A percentile compares a stretch with the other conserved stretches of the same genome.
Evolutionary conservation across 305 asterid genomes (phyloP).

Genomic region (Rubia peregrina): DNA sequence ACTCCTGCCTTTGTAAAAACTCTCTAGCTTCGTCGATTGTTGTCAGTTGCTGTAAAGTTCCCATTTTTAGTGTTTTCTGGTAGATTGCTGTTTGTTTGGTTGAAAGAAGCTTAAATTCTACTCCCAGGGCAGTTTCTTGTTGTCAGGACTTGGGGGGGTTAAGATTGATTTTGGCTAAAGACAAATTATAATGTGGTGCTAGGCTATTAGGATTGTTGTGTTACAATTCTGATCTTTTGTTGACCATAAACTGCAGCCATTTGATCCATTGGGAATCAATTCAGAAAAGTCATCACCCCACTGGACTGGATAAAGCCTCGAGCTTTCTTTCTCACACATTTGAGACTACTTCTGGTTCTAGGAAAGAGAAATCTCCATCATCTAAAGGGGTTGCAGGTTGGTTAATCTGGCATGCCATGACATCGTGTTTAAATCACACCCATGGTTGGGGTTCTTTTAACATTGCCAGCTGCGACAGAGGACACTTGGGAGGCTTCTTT

Average conservation of each 20-base stretch:
- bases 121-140: not conserved
- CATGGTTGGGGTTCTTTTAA: conserved; percentile 39
- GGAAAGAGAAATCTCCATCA: conserved; percentile 64
- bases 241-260: conserved; percentile 1
- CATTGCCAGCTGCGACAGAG: conserved; percentile 90
- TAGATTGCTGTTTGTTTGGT: not conserved
- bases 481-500: conserved; percentile 96
- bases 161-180: not conserved
- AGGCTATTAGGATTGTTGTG: not conserved
- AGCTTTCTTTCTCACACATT: conserved; percentile 44
- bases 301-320: conserved; percentile 41
- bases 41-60: not conserved
- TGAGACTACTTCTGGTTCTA: conserved; percentile 59
- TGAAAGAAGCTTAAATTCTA: not conserved
- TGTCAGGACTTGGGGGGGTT: not conserved
- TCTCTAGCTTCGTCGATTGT: not conserved
- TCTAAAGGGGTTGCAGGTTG: conserved; percentile 86
- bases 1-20: not conserved
- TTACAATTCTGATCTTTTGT: not conserved
- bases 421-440: conserved; percentile 19
- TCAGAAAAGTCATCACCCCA: conserved; percentile 39
- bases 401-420: conserved; percentile 12
- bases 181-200: not conserved
- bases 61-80: not conserved
- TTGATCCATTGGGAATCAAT: conserved; percentile 73